Evolutionary conservation across 805 yeast genomes (phyloP).

Genomic region (Blastobotrys terrestris): DNA sequence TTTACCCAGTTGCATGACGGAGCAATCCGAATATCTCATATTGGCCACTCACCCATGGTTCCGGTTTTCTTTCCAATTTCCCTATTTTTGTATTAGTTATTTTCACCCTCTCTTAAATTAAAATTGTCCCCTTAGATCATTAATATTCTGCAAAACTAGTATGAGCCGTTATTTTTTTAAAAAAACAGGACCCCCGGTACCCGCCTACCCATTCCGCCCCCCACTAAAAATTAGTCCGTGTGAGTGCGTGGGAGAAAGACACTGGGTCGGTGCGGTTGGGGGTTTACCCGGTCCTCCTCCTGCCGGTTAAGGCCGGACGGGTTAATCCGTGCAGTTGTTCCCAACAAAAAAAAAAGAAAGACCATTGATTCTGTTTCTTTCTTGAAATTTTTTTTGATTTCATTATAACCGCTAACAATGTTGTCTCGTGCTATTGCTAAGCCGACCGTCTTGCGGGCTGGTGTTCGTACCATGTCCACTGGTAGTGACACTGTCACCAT

Average conservation of each 20-base stretch:
- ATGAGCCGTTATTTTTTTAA: background rate
- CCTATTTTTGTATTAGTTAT: too few relatives aligned
- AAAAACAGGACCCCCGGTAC: background rate
- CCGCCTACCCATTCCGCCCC: background rate
- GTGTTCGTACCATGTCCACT: conserved; percentile 3
- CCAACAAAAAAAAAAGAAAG: background rate
- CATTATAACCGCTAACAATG: background rate
- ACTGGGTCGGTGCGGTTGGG: background rate
- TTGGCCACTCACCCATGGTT: too few relatives aligned
- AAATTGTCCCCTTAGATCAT: background rate
- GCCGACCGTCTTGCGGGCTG: background rate
- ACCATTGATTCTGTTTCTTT: background rate
- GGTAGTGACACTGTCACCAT: conserved; percentile 18
- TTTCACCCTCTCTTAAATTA: too few relatives aligned
- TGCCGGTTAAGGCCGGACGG: background rate
- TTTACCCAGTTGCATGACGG: background rate
- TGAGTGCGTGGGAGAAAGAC: background rate
- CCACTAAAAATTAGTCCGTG: background rate
- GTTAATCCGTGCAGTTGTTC: background rate
- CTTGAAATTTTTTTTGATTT: background rate
- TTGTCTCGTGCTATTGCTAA: conserved; percentile 4
- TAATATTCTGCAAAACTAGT: background rate
- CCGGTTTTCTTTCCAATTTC: too few relatives aligned
- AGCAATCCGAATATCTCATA: background rate
- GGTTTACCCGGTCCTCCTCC: background rate